Percentiles rank a stretch among this genome's conserved stretches.
These are phyloP conservation scores for Mortierella hygrophila DNA, from an alignment of 192 early-diverging fungal species.

Conservation along the genomic window DNA sequence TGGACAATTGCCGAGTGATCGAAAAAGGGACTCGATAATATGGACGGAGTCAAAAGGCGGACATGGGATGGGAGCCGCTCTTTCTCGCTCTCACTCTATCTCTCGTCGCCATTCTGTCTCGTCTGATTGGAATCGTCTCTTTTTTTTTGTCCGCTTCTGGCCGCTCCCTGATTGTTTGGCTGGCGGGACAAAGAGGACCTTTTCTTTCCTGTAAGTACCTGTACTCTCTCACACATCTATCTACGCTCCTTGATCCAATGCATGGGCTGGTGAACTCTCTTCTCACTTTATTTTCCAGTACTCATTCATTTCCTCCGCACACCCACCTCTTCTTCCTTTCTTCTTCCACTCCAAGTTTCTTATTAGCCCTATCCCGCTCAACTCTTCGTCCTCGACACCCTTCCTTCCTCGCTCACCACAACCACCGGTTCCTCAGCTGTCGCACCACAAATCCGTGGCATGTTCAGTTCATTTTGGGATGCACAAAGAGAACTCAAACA, in stretches of 20 bases:
- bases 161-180: background rate
- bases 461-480: background rate
- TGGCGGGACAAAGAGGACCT: background rate
- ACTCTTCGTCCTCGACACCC: background rate
- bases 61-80: background rate
- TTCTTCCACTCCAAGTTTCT: background rate
- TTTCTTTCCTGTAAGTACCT: background rate
- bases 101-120: background rate
- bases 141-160: background rate
- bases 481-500: background rate
- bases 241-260: background rate
- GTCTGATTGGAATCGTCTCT: background rate
- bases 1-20: background rate
- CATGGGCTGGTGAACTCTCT: background rate
- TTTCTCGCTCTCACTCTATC: background rate
- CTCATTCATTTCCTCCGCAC: background rate
- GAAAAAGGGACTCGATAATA: background rate
- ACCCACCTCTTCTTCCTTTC: background rate
- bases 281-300: background rate
- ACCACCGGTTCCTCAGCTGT: background rate
- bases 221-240: background rate
- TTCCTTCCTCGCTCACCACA: background rate
- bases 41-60: background rate
- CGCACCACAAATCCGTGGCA: background rate
- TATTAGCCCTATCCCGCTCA: background rate